A percentile compares a stretch with the other conserved stretches of the same genome.
Evolutionary conservation across 148 eudicot species (phyloP).

Genomic region (Bassia scoparia): DNA sequence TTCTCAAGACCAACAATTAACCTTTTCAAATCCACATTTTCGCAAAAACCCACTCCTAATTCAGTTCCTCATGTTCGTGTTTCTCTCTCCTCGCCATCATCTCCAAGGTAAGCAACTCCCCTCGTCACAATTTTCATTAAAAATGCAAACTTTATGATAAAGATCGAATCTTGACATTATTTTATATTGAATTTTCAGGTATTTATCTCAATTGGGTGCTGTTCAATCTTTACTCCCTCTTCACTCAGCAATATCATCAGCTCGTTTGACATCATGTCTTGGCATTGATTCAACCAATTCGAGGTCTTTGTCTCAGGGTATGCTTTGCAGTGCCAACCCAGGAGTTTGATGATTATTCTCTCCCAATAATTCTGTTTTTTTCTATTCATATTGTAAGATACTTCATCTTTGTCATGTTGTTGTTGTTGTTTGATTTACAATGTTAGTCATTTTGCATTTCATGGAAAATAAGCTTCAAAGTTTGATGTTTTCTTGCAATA

Average conservation of each 20-base stretch:
- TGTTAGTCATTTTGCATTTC: slow-evolving; percentile 1
- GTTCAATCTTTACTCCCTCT: slow-evolving; percentile 86
- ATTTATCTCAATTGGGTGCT: slow-evolving; percentile 59
- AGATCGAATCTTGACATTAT: slow-evolving; percentile 9
- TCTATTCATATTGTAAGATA: slow-evolving; percentile 33
- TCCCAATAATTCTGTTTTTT: slow-evolving; percentile 28
- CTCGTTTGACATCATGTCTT: slow-evolving; percentile 78
- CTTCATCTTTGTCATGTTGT: slow-evolving; percentile 32
- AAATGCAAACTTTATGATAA: neutral
- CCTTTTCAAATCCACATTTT: slow-evolving; percentile 47
- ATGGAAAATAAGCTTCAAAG: neutral
- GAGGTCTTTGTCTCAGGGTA: slow-evolving; percentile 94
- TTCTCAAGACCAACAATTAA: slow-evolving; percentile 51
- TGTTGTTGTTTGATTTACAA: neutral
- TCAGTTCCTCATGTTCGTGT: slow-evolving; percentile 32
- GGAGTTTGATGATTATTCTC: slow-evolving; percentile 62
- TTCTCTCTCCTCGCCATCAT: slow-evolving; percentile 39
- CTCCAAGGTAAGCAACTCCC: slow-evolving; percentile 29
- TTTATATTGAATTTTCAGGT: slow-evolving; percentile 44
- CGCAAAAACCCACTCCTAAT: slow-evolving; percentile 38
- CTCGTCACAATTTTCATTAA: neutral
- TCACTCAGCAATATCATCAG: slow-evolving; percentile 71
- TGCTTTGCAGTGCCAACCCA: slow-evolving; percentile 90
- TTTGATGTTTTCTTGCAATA: no score
- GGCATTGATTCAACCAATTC: slow-evolving; percentile 66